phyloP scores from a whole-genome alignment of 202 grass and related monocot species.

The Cymbopogon flexuosus region DNA sequence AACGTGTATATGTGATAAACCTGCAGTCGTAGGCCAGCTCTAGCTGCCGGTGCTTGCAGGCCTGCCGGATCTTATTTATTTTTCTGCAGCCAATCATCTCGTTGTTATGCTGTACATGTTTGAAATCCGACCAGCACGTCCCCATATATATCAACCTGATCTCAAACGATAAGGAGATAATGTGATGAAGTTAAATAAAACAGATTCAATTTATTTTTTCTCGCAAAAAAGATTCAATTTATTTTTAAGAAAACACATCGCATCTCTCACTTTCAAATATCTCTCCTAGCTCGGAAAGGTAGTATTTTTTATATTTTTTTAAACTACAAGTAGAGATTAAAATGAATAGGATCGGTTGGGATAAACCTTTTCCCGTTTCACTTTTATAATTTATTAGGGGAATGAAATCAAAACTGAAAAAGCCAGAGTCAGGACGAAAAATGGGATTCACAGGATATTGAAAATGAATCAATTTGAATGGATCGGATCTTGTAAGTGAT shows the following conservation, averaged over 20 bases:
- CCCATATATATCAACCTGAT: background rate
- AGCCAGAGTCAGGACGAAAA: too few relatives aligned
- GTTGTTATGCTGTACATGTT: background rate
- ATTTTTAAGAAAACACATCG: background rate
- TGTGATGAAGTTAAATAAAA: slow-evolving; percentile 8
- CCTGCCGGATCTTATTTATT: background rate
- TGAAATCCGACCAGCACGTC: slow-evolving; percentile 26
- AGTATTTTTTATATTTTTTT: background rate
- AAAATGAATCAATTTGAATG: too few relatives aligned
- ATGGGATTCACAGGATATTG: background rate
- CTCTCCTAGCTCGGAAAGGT: background rate
- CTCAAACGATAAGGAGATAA: slow-evolving; percentile 9
- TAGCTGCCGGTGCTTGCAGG: slow-evolving; percentile 9
- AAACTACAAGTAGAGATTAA: background rate
- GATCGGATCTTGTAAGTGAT: too few relatives aligned
- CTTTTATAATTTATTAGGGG: background rate
- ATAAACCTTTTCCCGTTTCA: background rate
- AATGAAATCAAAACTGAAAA: background rate
- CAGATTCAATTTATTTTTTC: background rate
- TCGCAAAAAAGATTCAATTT: slow-evolving; percentile 1
- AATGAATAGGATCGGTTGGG: background rate
- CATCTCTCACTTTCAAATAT: background rate
- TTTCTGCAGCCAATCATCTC: slow-evolving; percentile 9
- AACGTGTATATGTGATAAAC: background rate
- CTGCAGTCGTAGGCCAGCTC: background rate